Evolutionary conservation across 108 stramenopile species (phyloP).

Genomic region (Chaetoceros muelleri): DNA sequence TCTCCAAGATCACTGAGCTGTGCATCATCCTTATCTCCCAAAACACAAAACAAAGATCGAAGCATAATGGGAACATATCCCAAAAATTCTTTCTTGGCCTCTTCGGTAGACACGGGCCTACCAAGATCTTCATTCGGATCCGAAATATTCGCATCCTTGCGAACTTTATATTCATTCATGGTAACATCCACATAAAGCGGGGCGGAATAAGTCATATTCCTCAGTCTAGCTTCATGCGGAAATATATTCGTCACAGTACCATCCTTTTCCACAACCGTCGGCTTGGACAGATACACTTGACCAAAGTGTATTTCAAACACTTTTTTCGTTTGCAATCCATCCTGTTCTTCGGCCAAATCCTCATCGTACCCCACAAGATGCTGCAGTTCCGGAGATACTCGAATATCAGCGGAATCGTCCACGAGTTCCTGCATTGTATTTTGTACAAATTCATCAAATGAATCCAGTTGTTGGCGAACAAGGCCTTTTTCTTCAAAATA

Average conservation of each 20-base stretch:
- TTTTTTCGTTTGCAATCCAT: constrained; percentile 37
- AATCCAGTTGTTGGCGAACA: constrained; percentile 98
- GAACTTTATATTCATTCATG: constrained; percentile 71
- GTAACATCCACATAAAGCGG: constrained; percentile 90
- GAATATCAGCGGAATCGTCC: constrained; percentile 87
- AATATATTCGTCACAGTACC: constrained; percentile 92
- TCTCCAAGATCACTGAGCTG: constrained; percentile 95
- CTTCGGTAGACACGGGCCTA: constrained; percentile 59
- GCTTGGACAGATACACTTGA: constrained; percentile 90
- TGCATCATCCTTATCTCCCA: constrained; percentile 90
- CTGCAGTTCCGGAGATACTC: constrained; percentile 88
- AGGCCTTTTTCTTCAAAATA: constrained; percentile 99
- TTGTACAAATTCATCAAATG: constrained; percentile 97
- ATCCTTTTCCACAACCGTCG: constrained; percentile 85
- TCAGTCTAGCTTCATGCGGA: constrained; percentile 94
- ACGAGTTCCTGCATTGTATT: constrained; percentile 98
- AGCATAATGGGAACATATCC: constrained; percentile 99
- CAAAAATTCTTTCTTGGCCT: constrained; percentile 84
- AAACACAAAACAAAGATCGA: constrained; percentile 84
- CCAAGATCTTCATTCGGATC: constrained; percentile 77
- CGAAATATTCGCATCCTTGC: constrained; percentile 55
- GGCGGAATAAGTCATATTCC: constrained; percentile 94
- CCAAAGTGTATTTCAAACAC: constrained; percentile 91
- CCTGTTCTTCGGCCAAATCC: constrained; percentile 42
- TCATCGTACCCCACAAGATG: constrained; percentile 82